Evolutionary conservation across 2,329 filamentous ascomycete genomes (phyloP).

Genomic region (Neofusicoccum ribis): DNA sequence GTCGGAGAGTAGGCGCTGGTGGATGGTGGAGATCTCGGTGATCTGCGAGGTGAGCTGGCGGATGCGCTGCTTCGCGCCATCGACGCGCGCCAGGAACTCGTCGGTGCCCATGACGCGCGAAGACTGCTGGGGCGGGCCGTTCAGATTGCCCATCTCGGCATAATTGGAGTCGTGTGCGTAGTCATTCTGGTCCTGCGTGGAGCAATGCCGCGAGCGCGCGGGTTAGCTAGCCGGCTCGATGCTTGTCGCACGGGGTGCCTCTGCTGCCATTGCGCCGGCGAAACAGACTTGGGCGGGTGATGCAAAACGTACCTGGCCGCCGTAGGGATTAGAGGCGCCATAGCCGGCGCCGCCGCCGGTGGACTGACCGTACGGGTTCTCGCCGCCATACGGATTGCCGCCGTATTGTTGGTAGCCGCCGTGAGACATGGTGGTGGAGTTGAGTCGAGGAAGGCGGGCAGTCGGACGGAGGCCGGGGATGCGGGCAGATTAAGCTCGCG

Average conservation of each 20-base stretch:
- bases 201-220: conserved; percentile 27
- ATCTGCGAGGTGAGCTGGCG: conserved; percentile 66
- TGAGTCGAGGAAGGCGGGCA: conserved; percentile 22
- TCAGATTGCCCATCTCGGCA: conserved; percentile 24
- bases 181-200: conserved; percentile 31
- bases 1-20: conserved; percentile 66
- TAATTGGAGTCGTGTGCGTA: conserved; percentile 43
- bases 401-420: conserved; percentile 48
- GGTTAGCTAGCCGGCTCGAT: conserved; percentile 24
- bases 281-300: background rate
- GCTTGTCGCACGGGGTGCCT: background rate
- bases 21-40: conserved; percentile 65
- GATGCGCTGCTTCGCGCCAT: conserved; percentile 68
- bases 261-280: background rate
- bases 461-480: background rate
- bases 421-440: conserved; percentile 26
- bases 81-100: conserved; percentile 69
- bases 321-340: conserved; percentile 39
- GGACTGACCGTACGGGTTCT: conserved; percentile 56
- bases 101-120: conserved; percentile 56
- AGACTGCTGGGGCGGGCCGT: conserved; percentile 41
- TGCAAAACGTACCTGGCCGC: conserved; percentile 24
- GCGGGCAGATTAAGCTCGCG: conserved; percentile 7
- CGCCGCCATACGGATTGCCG: conserved; percentile 60
- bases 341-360: conserved; percentile 13